A percentile compares a stretch with the other conserved stretches of the same genome.
phyloP scores from a whole-genome alignment of 2,329 filamentous ascomycete species.

The Botrytis porri region DNA sequence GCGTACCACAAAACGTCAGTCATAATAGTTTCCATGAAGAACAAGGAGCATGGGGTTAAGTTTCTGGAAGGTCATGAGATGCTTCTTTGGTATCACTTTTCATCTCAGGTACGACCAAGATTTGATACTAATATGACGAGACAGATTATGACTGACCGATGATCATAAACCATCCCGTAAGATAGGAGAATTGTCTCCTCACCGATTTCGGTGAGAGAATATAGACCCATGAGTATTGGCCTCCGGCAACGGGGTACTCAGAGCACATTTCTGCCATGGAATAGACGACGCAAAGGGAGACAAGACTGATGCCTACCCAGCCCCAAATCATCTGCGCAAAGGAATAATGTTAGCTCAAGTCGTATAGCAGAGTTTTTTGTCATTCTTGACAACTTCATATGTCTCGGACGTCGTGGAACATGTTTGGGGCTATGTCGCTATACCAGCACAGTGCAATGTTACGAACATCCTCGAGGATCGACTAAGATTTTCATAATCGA shows the following conservation, averaged over 20 bases:
- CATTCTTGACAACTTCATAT: constrained; percentile 18
- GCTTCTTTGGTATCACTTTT: constrained; percentile 1
- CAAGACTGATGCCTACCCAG: constrained; percentile 51
- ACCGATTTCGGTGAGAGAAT: constrained; percentile 50
- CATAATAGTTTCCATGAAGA: background rate
- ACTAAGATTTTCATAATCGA: constrained; percentile 9
- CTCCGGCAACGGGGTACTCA: constrained; percentile 54
- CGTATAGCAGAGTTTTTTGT: constrained; percentile 11
- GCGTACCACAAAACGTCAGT: constrained; percentile 13
- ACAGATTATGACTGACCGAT: constrained; percentile 37
- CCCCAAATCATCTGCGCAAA: constrained; percentile 50
- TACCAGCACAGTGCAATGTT: constrained; percentile 8
- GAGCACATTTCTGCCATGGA: constrained; percentile 59
- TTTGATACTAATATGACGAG: background rate
- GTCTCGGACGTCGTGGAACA: constrained; percentile 21
- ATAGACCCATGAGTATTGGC: constrained; percentile 58
- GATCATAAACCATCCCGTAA: constrained; percentile 50
- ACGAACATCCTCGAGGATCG: background rate
- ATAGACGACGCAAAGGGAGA: constrained; percentile 53
- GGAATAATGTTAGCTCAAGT: constrained; percentile 9
- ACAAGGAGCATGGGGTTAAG: background rate
- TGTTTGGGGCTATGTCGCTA: constrained; percentile 13
- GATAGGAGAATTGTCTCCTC: constrained; percentile 44
- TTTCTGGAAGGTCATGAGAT: constrained; percentile 14
- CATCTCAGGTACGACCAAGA: background rate